Evolutionary conservation across 768 basidiomycete species (phyloP).

Genomic region (Russula olivacea): DNA sequence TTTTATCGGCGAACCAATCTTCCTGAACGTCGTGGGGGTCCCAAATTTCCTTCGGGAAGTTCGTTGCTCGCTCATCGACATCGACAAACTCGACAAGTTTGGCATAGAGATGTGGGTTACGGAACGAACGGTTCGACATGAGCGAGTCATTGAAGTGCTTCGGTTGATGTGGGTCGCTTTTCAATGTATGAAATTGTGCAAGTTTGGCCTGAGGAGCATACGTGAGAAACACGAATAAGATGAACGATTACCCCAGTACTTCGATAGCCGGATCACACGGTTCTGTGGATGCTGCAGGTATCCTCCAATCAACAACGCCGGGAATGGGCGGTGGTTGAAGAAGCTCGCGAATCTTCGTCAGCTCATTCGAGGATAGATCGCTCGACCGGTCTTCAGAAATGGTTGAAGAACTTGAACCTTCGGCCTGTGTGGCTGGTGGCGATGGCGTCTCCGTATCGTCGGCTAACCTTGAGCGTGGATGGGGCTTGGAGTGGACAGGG

Average conservation of each 20-base stretch:
- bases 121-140: conserved; percentile 87
- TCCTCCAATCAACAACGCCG: conserved; percentile 69
- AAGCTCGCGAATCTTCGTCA: conserved; percentile 47
- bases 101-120: conserved; percentile 93
- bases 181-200: conserved; percentile 67
- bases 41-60: conserved; percentile 73
- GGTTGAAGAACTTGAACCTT: conserved; percentile 8
- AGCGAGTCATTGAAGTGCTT: conserved; percentile 95
- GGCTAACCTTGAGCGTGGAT: conserved; percentile 17
- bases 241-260: conserved; percentile 35
- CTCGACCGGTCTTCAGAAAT: conserved; percentile 10
- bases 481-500: conserved; percentile 21
- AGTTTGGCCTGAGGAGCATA: conserved; percentile 60
- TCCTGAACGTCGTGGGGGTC: conserved; percentile 54
- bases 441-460: conserved; percentile 11
- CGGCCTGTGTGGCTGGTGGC: conserved; percentile 3
- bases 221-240: not conserved
- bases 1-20: conserved; percentile 71
- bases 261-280: conserved; percentile 59
- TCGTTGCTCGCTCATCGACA: conserved; percentile 81
- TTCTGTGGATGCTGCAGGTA: conserved; percentile 51
- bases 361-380: conserved; percentile 34
- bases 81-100: conserved; percentile 94
- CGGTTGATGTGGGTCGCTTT: conserved; percentile 52
- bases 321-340: conserved; percentile 59